A percentile compares a stretch with the other conserved stretches of the same genome.
phyloP scores from a whole-genome alignment of 805 yeast genomes.

The Myxozyma lipomycoides region DNA sequence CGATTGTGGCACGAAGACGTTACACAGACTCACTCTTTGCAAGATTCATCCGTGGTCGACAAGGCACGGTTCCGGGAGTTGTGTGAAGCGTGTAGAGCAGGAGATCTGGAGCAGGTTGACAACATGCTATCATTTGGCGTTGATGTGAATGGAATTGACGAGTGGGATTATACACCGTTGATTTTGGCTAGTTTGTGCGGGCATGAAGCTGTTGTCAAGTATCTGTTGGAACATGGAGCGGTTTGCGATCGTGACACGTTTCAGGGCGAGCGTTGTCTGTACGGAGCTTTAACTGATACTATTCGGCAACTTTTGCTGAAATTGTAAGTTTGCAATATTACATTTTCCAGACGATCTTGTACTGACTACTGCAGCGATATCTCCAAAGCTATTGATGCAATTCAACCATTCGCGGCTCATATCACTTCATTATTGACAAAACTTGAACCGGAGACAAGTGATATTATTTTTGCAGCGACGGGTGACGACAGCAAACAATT shows the following conservation, averaged over 20 bases:
- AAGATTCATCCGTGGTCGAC: neutral
- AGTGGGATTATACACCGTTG: slow-evolving; percentile 72
- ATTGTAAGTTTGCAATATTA: slow-evolving; percentile 30
- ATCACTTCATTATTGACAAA: slow-evolving; percentile 47
- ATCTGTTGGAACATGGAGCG: slow-evolving; percentile 64
- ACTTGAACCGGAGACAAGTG: slow-evolving; percentile 31
- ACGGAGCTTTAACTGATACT: slow-evolving; percentile 69
- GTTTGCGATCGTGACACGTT: slow-evolving; percentile 76
- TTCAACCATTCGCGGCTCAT: slow-evolving; percentile 71
- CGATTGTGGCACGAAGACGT: slow-evolving; percentile 16
- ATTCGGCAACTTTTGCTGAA: slow-evolving; percentile 56
- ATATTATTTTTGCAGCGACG: slow-evolving; percentile 29
- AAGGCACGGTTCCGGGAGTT: slow-evolving; percentile 39
- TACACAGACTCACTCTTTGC: slow-evolving; percentile 6
- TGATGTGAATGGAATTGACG: slow-evolving; percentile 55
- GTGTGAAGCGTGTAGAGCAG: slow-evolving; percentile 63
- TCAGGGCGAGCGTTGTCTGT: slow-evolving; percentile 73
- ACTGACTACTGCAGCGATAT: slow-evolving; percentile 44
- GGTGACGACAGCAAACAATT: slow-evolving; percentile 7
- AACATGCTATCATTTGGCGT: slow-evolving; percentile 52
- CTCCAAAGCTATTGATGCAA: slow-evolving; percentile 60
- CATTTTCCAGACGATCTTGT: neutral
- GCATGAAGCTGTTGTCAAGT: slow-evolving; percentile 46
- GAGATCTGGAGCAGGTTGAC: slow-evolving; percentile 64
- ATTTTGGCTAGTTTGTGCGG: slow-evolving; percentile 42